phyloP scores from a whole-genome alignment of 805 yeast species.

The Starmerella cellae region DNA sequence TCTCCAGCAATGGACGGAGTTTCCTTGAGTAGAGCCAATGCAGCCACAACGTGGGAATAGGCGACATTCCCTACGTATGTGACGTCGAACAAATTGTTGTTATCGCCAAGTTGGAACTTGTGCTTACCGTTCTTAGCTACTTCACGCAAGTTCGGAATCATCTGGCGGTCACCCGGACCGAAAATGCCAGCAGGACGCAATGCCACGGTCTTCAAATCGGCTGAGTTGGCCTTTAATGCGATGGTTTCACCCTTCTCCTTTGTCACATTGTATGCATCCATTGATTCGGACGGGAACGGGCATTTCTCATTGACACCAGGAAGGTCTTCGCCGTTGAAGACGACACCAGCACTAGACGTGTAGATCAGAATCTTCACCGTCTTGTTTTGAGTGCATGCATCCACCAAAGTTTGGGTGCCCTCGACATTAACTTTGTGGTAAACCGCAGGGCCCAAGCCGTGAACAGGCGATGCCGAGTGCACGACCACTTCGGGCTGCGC shows the following conservation, averaged over 20 bases:
- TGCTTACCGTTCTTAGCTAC: constrained; percentile 79
- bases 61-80: constrained; percentile 98
- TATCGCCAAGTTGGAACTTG: constrained; percentile 87
- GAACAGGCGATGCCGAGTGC: constrained; percentile 95
- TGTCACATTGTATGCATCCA: constrained; percentile 95
- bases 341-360: constrained; percentile 95
- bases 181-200: constrained; percentile 95
- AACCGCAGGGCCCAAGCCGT: constrained; percentile 67
- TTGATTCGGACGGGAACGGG: constrained; percentile 83
- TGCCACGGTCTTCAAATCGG: constrained; percentile 61
- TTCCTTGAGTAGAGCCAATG: constrained; percentile 44
- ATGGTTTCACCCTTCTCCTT: constrained; percentile 80
- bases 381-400: constrained; percentile 39
- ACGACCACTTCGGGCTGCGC: constrained; percentile 65
- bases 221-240: constrained; percentile 61
- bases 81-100: constrained; percentile 88
- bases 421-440: constrained; percentile 82
- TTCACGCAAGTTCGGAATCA: constrained; percentile 80
- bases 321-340: constrained; percentile 87
- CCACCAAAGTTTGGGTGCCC: constrained; percentile 68
- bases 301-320: constrained; percentile 85
- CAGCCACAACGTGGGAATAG: constrained; percentile 88
- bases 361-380: constrained; percentile 60
- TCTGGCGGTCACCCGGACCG: constrained; percentile 96
- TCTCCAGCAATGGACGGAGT: constrained; percentile 62